Base-by-base conservation (phyloP, 495 filamentous ascomycete species). In the Xylaria sp. region DNA sequence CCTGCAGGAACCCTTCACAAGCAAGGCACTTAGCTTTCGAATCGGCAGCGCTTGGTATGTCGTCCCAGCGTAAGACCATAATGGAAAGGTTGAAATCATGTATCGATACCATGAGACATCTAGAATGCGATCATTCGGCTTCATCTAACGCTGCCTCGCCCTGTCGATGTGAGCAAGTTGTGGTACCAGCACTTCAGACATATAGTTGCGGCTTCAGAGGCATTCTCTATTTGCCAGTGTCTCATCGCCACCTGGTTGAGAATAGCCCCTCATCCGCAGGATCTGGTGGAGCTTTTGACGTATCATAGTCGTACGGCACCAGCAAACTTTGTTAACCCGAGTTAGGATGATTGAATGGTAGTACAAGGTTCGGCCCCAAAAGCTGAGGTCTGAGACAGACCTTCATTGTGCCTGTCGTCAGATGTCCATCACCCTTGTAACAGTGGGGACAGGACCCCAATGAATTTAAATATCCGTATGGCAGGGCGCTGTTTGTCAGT, bases 1-100 rank as follows among this genome's bases (percentile, higher is more conserved):
- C 35, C 35, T 62, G 68, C 68, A 70, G 59, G 68, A 70, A 70
- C 68, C 57, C 43, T 29, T 31, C n/a, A 46, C 35, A 61, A 55
- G 65, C 40, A n/a, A 35, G 37, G 33, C 66, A 61, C 53, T 33
- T 29, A 48, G 40, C 40, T 59, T 61, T 41, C 50, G 21, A 21
- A 44, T n/a, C 21, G 19, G 46, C 19, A 43, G 26, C 48, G 29
- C 33, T 37, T 44, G 6, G 24, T 52, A 52, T 52, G 26, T 37
- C 15, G n/a, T n/a, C 64, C 40, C 41, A 37, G 41, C 14, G 4
- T 29, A 50, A 52, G 14, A 43, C 11, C 21, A 46, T 29, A 37
- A 11, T 35, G 29, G 2, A 19, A 35, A 5, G 24, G 17, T 26
- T 21, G 21, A 44, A 24, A 57, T 31, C 12, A 7, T 53, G 31